Percentiles rank a stretch among this genome's conserved stretches.
Evolutionary conservation across 177 flowering plant species (phyloP).

Genomic region (Tripterygium wilfordii): DNA sequence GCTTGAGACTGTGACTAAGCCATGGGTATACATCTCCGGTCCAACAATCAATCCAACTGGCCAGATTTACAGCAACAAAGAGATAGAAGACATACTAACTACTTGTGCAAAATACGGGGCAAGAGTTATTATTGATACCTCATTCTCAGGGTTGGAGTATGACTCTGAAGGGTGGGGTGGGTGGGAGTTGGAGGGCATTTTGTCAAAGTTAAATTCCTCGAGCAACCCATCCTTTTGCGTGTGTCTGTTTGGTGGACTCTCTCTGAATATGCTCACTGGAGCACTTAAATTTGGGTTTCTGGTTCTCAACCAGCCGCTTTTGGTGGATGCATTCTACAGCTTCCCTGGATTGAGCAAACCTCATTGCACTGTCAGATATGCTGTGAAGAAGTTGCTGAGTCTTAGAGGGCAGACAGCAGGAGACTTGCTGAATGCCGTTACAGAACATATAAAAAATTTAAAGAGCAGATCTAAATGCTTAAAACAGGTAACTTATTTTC

Average conservation of each 20-base stretch:
- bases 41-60: constrained; percentile 93
- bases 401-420: constrained; percentile 44
- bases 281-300: constrained; percentile 77
- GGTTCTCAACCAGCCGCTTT: constrained; percentile 45
- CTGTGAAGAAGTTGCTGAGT: constrained; percentile 66
- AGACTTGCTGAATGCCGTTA: constrained; percentile 35
- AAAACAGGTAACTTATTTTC: constrained; percentile 66
- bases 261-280: constrained; percentile 69
- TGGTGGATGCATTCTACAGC: constrained; percentile 55
- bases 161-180: constrained; percentile 34
- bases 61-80: constrained; percentile 60
- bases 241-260: constrained; percentile 73
- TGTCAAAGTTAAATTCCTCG: constrained; percentile 37
- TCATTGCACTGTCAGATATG: constrained; percentile 74
- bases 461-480: constrained; percentile 41
- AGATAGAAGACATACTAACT: constrained; percentile 54
- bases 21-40: constrained; percentile 88
- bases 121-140: constrained; percentile 76
- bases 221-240: constrained; percentile 43
- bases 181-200: constrained; percentile 61
- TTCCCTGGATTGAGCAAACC: constrained; percentile 80
- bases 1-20: constrained; percentile 50
- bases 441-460: constrained; percentile 43
- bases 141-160: constrained; percentile 83
- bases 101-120: constrained; percentile 76